phyloP scores from a whole-genome alignment of 2,329 filamentous ascomycete genomes.

The Cryphonectria japonica region DNA sequence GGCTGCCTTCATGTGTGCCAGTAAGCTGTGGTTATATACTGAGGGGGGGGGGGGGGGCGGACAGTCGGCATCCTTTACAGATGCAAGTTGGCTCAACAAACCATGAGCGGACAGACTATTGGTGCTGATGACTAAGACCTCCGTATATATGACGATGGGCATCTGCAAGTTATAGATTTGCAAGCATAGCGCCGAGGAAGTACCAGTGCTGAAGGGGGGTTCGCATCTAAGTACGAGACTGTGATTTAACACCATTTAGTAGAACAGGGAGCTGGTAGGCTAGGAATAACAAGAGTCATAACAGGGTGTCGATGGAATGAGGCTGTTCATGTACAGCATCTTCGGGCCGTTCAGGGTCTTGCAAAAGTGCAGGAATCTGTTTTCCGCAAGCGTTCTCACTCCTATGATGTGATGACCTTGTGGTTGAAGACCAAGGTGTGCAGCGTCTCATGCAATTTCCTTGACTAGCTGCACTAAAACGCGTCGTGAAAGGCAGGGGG shows the following conservation, averaged over 20 bases:
- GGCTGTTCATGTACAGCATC: constrained; percentile 17
- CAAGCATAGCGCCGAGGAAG: not conserved
- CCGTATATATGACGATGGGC: not conserved
- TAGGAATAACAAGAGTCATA: constrained; percentile 21
- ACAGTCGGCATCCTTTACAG: not conserved
- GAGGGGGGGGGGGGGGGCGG: not conserved
- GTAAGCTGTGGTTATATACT: not conserved
- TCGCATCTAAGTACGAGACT: not conserved
- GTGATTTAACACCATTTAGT: not conserved
- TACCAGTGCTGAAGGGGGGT: not conserved
- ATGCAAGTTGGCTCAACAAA: not conserved
- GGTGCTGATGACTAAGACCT: not conserved
- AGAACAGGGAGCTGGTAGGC: not conserved
- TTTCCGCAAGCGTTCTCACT: constrained; percentile 7
- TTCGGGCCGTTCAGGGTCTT: constrained; percentile 7
- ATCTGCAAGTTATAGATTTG: not conserved
- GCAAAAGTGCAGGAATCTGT: constrained; percentile 21
- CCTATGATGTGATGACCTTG: not conserved
- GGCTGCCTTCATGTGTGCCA: not conserved
- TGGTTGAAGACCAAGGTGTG: constrained; percentile 25
- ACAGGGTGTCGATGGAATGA: constrained; percentile 15
- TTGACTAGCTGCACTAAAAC: constrained; percentile 14
- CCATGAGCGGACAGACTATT: not conserved
- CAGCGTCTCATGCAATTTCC: constrained; percentile 25
- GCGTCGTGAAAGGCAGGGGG: constrained; percentile 35